Evolutionary conservation across 208 protist species (phyloP).

Genomic region (Wallacemonas sp.): DNA sequence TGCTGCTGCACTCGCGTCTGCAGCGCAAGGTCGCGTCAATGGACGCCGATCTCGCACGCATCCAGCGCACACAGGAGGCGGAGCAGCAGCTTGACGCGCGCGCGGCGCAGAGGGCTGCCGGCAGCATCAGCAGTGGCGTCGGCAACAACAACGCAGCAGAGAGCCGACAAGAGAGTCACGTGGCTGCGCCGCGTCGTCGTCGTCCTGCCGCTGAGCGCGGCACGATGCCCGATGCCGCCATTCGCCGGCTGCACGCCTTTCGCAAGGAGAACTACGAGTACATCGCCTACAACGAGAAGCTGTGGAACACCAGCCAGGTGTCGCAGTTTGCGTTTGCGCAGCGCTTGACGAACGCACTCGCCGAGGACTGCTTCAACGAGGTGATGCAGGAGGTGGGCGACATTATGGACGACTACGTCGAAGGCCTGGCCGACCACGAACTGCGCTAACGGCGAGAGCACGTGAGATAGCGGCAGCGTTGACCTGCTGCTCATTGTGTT

Average conservation of each 20-base stretch:
- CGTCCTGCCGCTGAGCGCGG: slow-evolving; percentile 35
- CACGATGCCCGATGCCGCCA: slow-evolving; percentile 55
- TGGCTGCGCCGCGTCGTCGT: no score
- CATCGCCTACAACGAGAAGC: slow-evolving; percentile 81
- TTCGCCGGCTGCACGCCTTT: slow-evolving; percentile 67
- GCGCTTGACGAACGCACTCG: slow-evolving; percentile 66
- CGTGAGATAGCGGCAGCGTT: background rate
- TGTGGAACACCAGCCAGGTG: slow-evolving; percentile 81
- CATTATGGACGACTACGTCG: slow-evolving; percentile 88
- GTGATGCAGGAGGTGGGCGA: slow-evolving; percentile 74
- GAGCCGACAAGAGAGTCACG: no score
- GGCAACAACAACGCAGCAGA: no score
- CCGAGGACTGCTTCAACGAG: slow-evolving; percentile 76
- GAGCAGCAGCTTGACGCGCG: background rate
- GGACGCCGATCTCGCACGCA: slow-evolving; percentile 41
- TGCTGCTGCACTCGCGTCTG: slow-evolving; percentile 59
- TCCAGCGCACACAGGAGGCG: slow-evolving; percentile 16
- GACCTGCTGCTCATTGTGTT: background rate
- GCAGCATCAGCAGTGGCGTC: no score
- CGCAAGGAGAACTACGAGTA: slow-evolving; percentile 73
- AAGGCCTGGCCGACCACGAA: slow-evolving; percentile 81
- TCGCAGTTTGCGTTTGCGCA: slow-evolving; percentile 87
- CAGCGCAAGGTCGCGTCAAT: slow-evolving; percentile 48
- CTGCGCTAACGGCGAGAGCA: slow-evolving; percentile 44
- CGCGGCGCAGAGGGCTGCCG: no score